These are phyloP conservation scores for Solanum etuberosum DNA, from an alignment of 257 asterid genomes.

Conservation along the genomic window DNA sequence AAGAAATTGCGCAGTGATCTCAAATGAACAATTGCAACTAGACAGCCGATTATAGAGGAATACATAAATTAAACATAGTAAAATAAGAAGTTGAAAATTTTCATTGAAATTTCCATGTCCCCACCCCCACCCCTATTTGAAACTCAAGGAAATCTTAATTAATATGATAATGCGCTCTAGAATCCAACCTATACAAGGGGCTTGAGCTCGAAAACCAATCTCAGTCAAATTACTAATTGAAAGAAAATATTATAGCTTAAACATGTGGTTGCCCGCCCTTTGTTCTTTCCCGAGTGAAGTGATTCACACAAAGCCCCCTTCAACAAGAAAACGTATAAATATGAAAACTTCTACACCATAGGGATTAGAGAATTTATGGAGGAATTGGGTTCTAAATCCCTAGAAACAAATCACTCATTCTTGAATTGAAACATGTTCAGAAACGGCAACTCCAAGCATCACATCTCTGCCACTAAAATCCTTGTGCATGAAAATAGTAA, in stretches of 20 bases:
- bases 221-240: background rate
- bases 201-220: background rate
- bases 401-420: background rate
- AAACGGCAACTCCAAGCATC: background rate
- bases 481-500: background rate
- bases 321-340: background rate
- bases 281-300: background rate
- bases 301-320: background rate
- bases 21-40: background rate
- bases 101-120: background rate
- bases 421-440: background rate
- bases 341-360: constrained; percentile 1
- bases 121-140: background rate
- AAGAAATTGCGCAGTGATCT: background rate
- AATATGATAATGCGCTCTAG: background rate
- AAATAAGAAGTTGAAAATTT: background rate
- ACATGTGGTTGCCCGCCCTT: background rate
- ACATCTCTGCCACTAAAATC: background rate
- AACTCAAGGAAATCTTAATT: background rate
- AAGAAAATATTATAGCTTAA: background rate
- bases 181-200: background rate
- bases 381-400: background rate
- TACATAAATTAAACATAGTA: background rate
- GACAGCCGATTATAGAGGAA: background rate
- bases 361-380: background rate